A percentile compares a stretch with the other conserved stretches of the same genome.
These are phyloP conservation scores for Candida sithepensis DNA, from an alignment of 805 yeast species.

Conservation along the genomic window DNA sequence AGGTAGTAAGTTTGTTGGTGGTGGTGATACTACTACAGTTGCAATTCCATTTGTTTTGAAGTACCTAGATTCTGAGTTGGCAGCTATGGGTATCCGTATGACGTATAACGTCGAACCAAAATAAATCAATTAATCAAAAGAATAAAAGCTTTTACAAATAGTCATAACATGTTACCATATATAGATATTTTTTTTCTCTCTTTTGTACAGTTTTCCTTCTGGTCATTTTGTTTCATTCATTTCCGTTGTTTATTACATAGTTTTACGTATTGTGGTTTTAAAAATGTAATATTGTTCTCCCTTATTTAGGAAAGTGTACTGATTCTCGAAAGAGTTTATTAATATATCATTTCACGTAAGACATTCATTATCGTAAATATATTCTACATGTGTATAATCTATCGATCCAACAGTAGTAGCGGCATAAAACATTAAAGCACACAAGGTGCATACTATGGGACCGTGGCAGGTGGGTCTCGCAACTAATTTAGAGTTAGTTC, in stretches of 20 bases:
- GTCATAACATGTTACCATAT: background rate
- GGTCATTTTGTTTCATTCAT: background rate
- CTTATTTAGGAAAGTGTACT: background rate
- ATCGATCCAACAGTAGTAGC: too few relatives aligned
- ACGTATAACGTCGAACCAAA: constrained; percentile 79
- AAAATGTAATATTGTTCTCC: background rate
- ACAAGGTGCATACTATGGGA: too few relatives aligned
- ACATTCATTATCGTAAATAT: too few relatives aligned
- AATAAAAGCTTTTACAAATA: background rate
- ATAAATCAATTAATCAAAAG: constrained; percentile 11
- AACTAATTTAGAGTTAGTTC: too few relatives aligned
- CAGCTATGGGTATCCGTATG: constrained; percentile 97
- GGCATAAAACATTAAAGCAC: too few relatives aligned
- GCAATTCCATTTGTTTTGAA: constrained; percentile 96
- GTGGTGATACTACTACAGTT: constrained; percentile 88
- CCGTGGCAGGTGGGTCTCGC: too few relatives aligned
- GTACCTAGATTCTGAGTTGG: constrained; percentile 89
- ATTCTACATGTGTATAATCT: too few relatives aligned
- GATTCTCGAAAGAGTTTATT: too few relatives aligned
- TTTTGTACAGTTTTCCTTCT: background rate
- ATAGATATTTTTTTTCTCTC: background rate
- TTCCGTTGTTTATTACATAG: background rate
- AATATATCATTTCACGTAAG: too few relatives aligned
- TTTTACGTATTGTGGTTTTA: background rate
- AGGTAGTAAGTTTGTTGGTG: constrained; percentile 88